Base-by-base conservation (phyloP, 192 early-diverging fungal species). In the Lobosporangium transversale region DNA sequence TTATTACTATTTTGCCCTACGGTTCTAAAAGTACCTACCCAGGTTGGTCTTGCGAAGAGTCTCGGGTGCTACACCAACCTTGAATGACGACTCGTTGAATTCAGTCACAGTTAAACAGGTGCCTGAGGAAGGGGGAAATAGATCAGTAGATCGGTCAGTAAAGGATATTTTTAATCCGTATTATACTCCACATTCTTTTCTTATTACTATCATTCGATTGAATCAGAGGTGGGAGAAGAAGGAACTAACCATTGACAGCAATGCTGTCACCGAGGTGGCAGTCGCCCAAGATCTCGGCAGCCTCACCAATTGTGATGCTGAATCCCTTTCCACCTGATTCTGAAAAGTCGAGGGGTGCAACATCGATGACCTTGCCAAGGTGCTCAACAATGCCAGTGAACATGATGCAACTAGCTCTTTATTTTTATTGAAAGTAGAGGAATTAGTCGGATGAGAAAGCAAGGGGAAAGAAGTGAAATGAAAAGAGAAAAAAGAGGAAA, bases 301-400 rank as follows among this genome's bases (percentile, higher is more conserved):
- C 92, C 50, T 90, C 87, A 23, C 81, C 86, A 54, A 99, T 83
- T 3, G 91, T 89, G 24, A 99, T 81, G 40, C 93, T 93, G 76
- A 93, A 95, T 20, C 96, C 96, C 64, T 86, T 88, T 53, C 95
- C 96, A 56, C 95, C 96, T 1, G 90, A 86, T 63, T 80, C 84
- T 3, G 91, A 87, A 20, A 79, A 86, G 79, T 99, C 95, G 48
- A 92, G 66, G 26, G 83, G 80, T 18, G 83, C 79, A 45, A 96
- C 86, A 62, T 83, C 73, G 58, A 78, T 63, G 30, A 99, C 88
- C 37, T 61, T 86, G 58, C 96, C 98, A 79, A 97, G 90, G 62
- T 84, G 84, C 78, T 99, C 98, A 61, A 99, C 92, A 48, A 99
- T 96, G 53, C 98, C 98, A 0, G 98, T 99, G 76, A 99, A 99